A percentile compares a stretch with the other conserved stretches of the same genome.
Conservation (phyloP, 2,329 filamentous ascomycete species). For the Exserohilum rostratum region DNA sequence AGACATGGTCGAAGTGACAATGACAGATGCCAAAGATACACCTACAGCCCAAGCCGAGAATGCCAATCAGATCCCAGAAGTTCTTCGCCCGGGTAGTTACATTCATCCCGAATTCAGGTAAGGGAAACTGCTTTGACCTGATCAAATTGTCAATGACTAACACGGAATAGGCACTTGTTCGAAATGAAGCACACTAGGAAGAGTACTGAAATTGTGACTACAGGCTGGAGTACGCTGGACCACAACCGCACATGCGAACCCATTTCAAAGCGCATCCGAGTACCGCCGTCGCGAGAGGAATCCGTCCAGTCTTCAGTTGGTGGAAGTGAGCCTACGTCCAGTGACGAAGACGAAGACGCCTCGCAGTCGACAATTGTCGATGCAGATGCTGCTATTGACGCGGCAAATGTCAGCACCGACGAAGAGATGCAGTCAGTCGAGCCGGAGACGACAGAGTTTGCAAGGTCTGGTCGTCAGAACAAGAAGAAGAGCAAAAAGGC, state of each 20-base stretch:
- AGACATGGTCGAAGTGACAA: constrained; percentile 88
- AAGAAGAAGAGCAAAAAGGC: constrained; percentile 45
- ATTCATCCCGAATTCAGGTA: constrained; percentile 66
- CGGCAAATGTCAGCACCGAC: constrained; percentile 44
- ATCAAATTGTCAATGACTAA: not conserved
- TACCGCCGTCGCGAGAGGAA: constrained; percentile 38
- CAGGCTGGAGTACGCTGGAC: constrained; percentile 70
- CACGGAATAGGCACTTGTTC: constrained; percentile 62
- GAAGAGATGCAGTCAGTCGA: constrained; percentile 46
- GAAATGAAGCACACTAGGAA: constrained; percentile 69
- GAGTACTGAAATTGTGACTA: constrained; percentile 66
- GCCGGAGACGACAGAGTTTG: constrained; percentile 20
- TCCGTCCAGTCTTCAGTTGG: constrained; percentile 42
- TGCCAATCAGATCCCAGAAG: constrained; percentile 30
- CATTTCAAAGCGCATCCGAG: constrained; percentile 55
- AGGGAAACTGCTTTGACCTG: not conserved
- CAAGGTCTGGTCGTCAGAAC: constrained; percentile 37
- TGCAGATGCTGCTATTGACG: constrained; percentile 36
- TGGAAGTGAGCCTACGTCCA: constrained; percentile 36
- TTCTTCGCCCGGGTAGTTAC: constrained; percentile 62
- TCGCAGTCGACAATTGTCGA: constrained; percentile 31
- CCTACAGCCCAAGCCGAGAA: constrained; percentile 22
- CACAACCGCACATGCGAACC: constrained; percentile 65
- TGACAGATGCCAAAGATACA: constrained; percentile 66
- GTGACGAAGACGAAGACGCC: constrained; percentile 44